A percentile compares a stretch with the other conserved stretches of the same genome.
phyloP scores from a whole-genome alignment of 345 rosid genomes.

The Jatropha curcas region DNA sequence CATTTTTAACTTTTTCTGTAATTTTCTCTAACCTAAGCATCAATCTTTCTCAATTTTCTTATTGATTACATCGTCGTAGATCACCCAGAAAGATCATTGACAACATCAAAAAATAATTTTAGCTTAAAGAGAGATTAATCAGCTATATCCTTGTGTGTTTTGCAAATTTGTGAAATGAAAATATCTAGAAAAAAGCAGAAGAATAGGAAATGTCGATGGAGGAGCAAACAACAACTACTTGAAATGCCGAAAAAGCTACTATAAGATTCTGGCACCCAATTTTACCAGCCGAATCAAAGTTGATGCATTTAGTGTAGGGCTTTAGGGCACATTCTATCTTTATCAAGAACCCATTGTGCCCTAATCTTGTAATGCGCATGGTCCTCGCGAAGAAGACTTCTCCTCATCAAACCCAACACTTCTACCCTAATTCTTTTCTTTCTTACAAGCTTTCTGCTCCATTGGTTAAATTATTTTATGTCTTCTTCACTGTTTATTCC shows the following conservation, averaged over 20 bases:
- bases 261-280: slow-evolving; percentile 25
- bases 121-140: too few species aligned
- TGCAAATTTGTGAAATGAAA: too few species aligned
- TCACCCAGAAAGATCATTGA: too few species aligned
- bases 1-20: too few species aligned
- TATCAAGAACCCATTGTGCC: slow-evolving; percentile 10
- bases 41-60: too few species aligned
- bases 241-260: slow-evolving; percentile 17
- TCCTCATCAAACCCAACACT: slow-evolving; percentile 14
- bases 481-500: neutral
- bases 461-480: neutral
- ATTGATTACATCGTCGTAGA: too few species aligned
- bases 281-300: slow-evolving; percentile 21
- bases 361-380: slow-evolving; percentile 7
- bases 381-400: slow-evolving; percentile 13
- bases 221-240: slow-evolving; percentile 21
- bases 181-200: neutral
- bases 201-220: slow-evolving; percentile 9
- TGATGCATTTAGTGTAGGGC: slow-evolving; percentile 19
- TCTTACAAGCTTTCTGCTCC: too few species aligned
- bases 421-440: neutral
- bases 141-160: too few species aligned
- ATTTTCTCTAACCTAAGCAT: too few species aligned
- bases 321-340: slow-evolving; percentile 24
- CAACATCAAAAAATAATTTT: too few species aligned